phyloP scores from a whole-genome alignment of 495 filamentous ascomycete genomes.

The Entonaema liquescens region DNA sequence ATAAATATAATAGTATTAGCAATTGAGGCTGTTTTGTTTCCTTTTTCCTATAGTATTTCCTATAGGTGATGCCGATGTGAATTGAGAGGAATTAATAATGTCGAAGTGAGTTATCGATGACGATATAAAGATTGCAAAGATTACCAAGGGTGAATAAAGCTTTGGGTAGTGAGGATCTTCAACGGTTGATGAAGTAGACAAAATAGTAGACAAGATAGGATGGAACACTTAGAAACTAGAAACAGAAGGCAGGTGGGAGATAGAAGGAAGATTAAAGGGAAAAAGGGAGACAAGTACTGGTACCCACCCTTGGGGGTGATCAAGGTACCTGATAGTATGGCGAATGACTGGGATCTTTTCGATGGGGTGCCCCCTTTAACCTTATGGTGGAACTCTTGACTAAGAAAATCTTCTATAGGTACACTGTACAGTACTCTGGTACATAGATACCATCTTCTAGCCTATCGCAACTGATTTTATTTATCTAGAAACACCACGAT shows the following conservation, averaged over 20 bases:
- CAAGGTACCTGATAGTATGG: slow-evolving; percentile 38
- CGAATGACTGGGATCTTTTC: slow-evolving; percentile 28
- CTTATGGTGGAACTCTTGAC: slow-evolving; percentile 39
- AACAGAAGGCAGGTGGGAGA: slow-evolving; percentile 39
- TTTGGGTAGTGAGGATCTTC: slow-evolving; percentile 21
- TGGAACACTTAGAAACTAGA: slow-evolving; percentile 33
- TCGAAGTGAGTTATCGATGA: slow-evolving; percentile 12
- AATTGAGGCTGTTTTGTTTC: slow-evolving; percentile 17
- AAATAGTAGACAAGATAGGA: slow-evolving; percentile 4
- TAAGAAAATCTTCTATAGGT: slow-evolving; percentile 33
- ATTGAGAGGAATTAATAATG: slow-evolving; percentile 3
- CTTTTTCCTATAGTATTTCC: too few relatives aligned
- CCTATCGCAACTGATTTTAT: not conserved
- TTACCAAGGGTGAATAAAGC: slow-evolving; percentile 6
- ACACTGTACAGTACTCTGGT: slow-evolving; percentile 7
- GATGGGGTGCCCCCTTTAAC: slow-evolving; percentile 37
- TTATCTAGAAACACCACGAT: not conserved
- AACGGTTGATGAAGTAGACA: slow-evolving; percentile 13
- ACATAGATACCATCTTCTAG: not conserved
- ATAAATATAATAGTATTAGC: slow-evolving; percentile 16
- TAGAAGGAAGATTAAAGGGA: slow-evolving; percentile 41
- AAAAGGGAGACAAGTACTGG: slow-evolving; percentile 42
- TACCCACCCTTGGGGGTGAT: slow-evolving; percentile 40
- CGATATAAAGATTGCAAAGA: slow-evolving; percentile 1
- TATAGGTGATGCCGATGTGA: not conserved